Conservation (phyloP, 2,329 filamentous ascomycete species). For the Xylaria sp. region DNA sequence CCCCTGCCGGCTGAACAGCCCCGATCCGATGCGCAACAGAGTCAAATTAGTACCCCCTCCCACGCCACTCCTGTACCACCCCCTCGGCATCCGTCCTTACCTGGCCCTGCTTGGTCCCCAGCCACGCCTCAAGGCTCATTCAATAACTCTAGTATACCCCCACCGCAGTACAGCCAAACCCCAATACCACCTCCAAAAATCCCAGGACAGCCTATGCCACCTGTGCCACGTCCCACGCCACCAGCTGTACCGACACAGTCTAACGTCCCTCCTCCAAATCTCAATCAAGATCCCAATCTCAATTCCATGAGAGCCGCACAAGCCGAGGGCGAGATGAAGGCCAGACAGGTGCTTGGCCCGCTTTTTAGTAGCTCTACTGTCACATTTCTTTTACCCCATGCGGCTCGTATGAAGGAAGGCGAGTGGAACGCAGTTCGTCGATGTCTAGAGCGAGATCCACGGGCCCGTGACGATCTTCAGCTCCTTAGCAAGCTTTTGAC, state of each 20-base stretch:
- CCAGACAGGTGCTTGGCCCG: conserved; percentile 70
- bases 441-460: conserved; percentile 73
- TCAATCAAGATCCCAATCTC: conserved; percentile 51
- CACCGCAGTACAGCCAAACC: conserved; percentile 47
- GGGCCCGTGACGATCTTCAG: conserved; percentile 69
- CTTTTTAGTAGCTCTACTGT: conserved; percentile 72
- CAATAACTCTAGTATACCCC: conserved; percentile 38
- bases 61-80: conserved; percentile 47
- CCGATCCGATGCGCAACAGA: conserved; percentile 38
- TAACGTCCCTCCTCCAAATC: conserved; percentile 26
- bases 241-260: conserved; percentile 30
- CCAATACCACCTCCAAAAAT: conserved; percentile 49
- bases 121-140: conserved; percentile 55
- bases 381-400: conserved; percentile 74
- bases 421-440: conserved; percentile 79
- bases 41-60: conserved; percentile 46
- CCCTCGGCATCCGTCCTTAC: conserved; percentile 59
- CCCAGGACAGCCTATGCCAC: conserved; percentile 45
- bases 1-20: conserved; percentile 47
- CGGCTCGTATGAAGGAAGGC: conserved; percentile 71
- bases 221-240: conserved; percentile 30
- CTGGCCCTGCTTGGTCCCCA: conserved; percentile 65
- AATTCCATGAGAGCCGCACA: conserved; percentile 56
- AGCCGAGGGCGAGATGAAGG: conserved; percentile 64
- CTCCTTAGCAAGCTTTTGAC: conserved; percentile 66